Base-by-base conservation (phyloP, 805 yeast species). In the Myxozyma monticola region DNA sequence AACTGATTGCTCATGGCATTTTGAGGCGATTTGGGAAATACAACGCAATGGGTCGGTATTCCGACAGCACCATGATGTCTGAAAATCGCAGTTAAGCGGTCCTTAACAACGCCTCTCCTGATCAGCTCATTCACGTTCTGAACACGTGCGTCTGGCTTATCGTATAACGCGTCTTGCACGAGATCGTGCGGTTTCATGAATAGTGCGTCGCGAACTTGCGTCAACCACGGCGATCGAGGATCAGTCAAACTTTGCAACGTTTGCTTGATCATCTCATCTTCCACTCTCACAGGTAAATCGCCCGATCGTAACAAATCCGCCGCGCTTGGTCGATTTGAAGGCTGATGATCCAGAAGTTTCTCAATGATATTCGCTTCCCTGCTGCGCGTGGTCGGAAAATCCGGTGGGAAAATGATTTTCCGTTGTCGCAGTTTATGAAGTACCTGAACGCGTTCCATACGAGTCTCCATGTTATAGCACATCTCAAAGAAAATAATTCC, bases 401-500 rank as follows among this genome's bases (percentile, higher is more conserved):
- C 85, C 0, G 68, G 22, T 0, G 99, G 99, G 55, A 93, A 85
- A 4, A 76, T 77, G 12, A 88, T 76, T 0, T 75, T 65, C 0
- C 79, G 67, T 1, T 74, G 65, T 48, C 99, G 73, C 46, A 91
- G 67, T 21, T 77, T 73, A 52, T 81, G 77, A n/a, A 93, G 69
- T 6, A 81, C 86, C 40, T 76, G 75, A 9, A 85, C 88, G 45
- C 99, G 76, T 65, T 93, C 99, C 97, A 93, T 93, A 1, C 88
- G 90, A 0, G 99, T 93, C n/a, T 76, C 74, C 61, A 91, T 75
- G 1, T 83, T 75, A 65, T 83, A 88, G 25, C 88, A 78, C 99
- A 93, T 93, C 65, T 93, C 99, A 66, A 93, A 93, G 64, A 93
- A 88, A 1, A 93, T 93, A 30, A 93, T 81, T 2, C 99, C 99